A percentile compares a stretch with the other conserved stretches of the same genome.
These are phyloP conservation scores for Botrytis paeoniae DNA, from an alignment of 2,329 filamentous ascomycete genomes.

Conservation along the genomic window DNA sequence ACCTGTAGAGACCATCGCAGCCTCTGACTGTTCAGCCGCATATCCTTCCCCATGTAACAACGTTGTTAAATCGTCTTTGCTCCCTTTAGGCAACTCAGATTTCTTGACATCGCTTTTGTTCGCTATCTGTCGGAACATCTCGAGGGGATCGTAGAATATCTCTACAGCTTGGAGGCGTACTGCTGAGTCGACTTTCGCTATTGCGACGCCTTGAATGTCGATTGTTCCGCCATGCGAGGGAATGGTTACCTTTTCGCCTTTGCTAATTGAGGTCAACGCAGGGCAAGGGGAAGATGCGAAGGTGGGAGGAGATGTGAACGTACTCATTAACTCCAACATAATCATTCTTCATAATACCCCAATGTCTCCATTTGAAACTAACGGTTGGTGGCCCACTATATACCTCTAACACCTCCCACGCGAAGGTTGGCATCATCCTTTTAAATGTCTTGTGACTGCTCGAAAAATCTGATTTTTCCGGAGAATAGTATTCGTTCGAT, in stretches of 20 bases:
- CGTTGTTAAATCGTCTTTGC: slow-evolving; percentile 23
- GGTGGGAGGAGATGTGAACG: not conserved
- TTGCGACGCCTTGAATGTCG: slow-evolving; percentile 61
- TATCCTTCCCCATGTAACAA: slow-evolving; percentile 25
- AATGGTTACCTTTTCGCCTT: slow-evolving; percentile 59
- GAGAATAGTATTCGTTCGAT: slow-evolving; percentile 62
- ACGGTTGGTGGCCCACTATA: slow-evolving; percentile 63
- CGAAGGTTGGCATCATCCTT: slow-evolving; percentile 70
- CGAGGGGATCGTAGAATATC: slow-evolving; percentile 63
- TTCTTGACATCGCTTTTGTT: slow-evolving; percentile 40
- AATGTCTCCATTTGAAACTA: slow-evolving; percentile 65
- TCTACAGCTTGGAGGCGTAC: slow-evolving; percentile 57
- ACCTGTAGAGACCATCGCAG: not conserved
- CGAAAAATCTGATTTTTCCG: slow-evolving; percentile 58
- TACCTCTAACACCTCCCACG: slow-evolving; percentile 68
- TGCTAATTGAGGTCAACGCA: slow-evolving; percentile 42
- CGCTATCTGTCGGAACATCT: slow-evolving; percentile 65
- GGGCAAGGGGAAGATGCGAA: not conserved
- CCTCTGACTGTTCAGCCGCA: not conserved
- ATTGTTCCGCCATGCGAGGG: slow-evolving; percentile 60
- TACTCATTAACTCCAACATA: slow-evolving; percentile 54
- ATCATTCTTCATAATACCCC: slow-evolving; percentile 64
- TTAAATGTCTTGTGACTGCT: slow-evolving; percentile 69
- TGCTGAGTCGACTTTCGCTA: slow-evolving; percentile 59
- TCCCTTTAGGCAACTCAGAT: not conserved